Percentiles rank a stretch among this genome's conserved stretches.
phyloP scores from a whole-genome alignment of 352 stramenopile species.

The Phytopythium litorale region DNA sequence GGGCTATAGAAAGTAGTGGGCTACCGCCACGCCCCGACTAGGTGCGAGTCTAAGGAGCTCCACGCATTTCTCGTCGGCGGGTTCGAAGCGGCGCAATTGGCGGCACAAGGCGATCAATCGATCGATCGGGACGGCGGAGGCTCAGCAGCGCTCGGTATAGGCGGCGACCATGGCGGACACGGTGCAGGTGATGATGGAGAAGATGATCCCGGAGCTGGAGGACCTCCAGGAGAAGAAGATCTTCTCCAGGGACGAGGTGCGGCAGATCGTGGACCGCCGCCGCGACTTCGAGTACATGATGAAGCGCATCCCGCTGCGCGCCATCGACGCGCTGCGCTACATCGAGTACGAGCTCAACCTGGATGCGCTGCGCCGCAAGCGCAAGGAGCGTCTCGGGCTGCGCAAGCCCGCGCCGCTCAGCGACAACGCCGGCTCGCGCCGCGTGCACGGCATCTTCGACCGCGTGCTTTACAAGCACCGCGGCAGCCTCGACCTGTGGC shows the following conservation, averaged over 20 bases:
- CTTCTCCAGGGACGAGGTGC: slow-evolving; percentile 64
- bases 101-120: not conserved
- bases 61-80: slow-evolving; percentile 5
- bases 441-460: slow-evolving; percentile 86
- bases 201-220: slow-evolving; percentile 93
- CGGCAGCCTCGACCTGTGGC: slow-evolving; percentile 87
- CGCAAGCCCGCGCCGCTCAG: slow-evolving; percentile 60
- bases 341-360: slow-evolving; percentile 93
- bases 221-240: slow-evolving; percentile 87
- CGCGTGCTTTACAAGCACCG: slow-evolving; percentile 85
- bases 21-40: not conserved
- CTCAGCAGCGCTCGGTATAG: not conserved
- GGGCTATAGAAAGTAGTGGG: not conserved
- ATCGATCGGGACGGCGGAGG: not conserved
- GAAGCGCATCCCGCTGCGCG: slow-evolving; percentile 82
- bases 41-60: slow-evolving; percentile 4
- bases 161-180: slow-evolving; percentile 83
- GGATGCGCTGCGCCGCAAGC: slow-evolving; percentile 80
- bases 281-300: slow-evolving; percentile 93
- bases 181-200: slow-evolving; percentile 92
- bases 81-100: not conserved
- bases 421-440: slow-evolving; percentile 64
- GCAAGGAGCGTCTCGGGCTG: slow-evolving; percentile 71
- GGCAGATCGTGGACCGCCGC: slow-evolving; percentile 87
- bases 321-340: slow-evolving; percentile 92